Percentiles rank a stretch among this genome's conserved stretches.
These are phyloP conservation scores for Amphichorda felina DNA, from an alignment of 2,329 filamentous ascomycete genomes.

Conservation along the genomic window DNA sequence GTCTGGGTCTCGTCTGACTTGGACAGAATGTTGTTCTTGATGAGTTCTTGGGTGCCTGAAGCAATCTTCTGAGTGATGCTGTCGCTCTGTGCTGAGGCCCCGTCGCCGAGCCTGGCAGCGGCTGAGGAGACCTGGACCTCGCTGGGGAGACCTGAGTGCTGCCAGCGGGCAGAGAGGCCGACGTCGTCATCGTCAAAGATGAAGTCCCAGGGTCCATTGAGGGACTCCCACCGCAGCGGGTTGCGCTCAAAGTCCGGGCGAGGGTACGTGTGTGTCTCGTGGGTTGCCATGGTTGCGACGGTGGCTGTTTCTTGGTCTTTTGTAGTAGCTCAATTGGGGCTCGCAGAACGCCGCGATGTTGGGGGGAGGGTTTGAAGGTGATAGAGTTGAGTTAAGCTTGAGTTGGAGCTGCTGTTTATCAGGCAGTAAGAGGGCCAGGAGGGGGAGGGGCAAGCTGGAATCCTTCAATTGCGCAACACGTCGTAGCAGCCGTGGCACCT, in stretches of 20 bases:
- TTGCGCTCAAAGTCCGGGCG: slow-evolving; percentile 52
- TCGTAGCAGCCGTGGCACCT: too few species aligned
- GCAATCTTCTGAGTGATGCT: slow-evolving; percentile 31
- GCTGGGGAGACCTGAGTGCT: slow-evolving; percentile 34
- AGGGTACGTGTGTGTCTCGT: slow-evolving; percentile 31
- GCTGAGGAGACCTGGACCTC: slow-evolving; percentile 18
- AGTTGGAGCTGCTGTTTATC: too few species aligned
- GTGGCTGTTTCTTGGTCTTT: too few species aligned
- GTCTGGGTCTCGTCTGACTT: slow-evolving; percentile 12
- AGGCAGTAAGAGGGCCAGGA: too few species aligned
- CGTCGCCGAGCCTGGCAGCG: slow-evolving; percentile 11
- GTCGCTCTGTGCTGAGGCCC: slow-evolving; percentile 21
- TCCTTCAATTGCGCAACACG: too few species aligned
- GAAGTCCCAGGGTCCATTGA: slow-evolving; percentile 54
- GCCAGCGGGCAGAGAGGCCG: slow-evolving; percentile 41
- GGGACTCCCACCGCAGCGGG: slow-evolving; percentile 42
- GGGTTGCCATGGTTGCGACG: background rate
- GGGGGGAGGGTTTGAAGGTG: background rate
- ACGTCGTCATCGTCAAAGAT: slow-evolving; percentile 53
- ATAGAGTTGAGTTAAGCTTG: too few species aligned
- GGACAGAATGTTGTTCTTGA: slow-evolving; percentile 30
- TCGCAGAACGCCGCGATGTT: background rate
- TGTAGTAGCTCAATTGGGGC: too few species aligned
- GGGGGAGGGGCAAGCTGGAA: too few species aligned
- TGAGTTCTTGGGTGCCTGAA: slow-evolving; percentile 32